Evolutionary conservation across 2,329 filamentous ascomycete genomes (phyloP).

Genomic region (Fonsecaea erecta): DNA sequence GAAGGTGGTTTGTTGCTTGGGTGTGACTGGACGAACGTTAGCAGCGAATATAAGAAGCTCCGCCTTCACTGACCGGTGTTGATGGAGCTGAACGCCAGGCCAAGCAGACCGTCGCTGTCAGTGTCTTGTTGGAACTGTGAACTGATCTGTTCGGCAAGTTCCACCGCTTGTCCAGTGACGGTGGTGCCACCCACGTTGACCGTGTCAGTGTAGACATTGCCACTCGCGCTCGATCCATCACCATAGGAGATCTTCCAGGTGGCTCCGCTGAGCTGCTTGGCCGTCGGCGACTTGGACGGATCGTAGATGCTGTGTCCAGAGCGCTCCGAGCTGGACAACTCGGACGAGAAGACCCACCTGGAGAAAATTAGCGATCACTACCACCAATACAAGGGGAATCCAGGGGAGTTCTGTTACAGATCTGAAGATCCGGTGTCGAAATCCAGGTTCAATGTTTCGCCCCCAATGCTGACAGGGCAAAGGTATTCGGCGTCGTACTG

Average conservation of each 20-base stretch:
- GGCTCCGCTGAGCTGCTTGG: slow-evolving; percentile 53
- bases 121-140: slow-evolving; percentile 56
- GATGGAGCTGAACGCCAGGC: slow-evolving; percentile 63
- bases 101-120: slow-evolving; percentile 64
- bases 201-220: slow-evolving; percentile 68
- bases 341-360: slow-evolving; percentile 69
- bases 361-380: neutral
- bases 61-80: slow-evolving; percentile 53
- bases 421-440: slow-evolving; percentile 73
- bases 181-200: slow-evolving; percentile 65
- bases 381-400: neutral
- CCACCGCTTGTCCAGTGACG: slow-evolving; percentile 66
- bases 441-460: slow-evolving; percentile 67
- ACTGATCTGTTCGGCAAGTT: slow-evolving; percentile 66
- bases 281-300: slow-evolving; percentile 51
- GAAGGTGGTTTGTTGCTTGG: slow-evolving; percentile 59
- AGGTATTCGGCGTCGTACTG: slow-evolving; percentile 63
- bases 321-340: slow-evolving; percentile 57
- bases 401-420: slow-evolving; percentile 57
- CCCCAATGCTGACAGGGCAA: slow-evolving; percentile 66
- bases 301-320: slow-evolving; percentile 64
- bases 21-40: slow-evolving; percentile 45
- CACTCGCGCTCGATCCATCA: slow-evolving; percentile 66
- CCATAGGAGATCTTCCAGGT: slow-evolving; percentile 68
- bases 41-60: neutral